Conservation (phyloP, 192 early-diverging fungal species). For the Borealophlyctis nickersoniae region DNA sequence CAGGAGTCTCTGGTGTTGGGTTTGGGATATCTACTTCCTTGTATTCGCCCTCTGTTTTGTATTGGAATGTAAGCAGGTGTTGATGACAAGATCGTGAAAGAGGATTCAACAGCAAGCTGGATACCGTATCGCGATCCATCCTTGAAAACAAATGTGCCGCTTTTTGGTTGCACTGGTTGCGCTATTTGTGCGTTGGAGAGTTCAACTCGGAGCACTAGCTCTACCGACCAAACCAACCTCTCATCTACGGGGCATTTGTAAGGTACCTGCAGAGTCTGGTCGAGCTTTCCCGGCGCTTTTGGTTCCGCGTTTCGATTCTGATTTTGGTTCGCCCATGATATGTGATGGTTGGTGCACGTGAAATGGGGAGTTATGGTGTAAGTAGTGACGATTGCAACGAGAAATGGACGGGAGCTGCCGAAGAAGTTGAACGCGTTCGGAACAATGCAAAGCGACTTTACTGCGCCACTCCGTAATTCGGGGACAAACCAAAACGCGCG, state of each 20-base stretch:
- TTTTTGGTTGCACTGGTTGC: conserved; percentile 12
- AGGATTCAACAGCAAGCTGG: not conserved
- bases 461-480: too few species aligned
- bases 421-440: too few species aligned
- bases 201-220: not conserved
- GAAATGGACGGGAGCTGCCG: too few species aligned
- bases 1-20: not conserved
- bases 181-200: not conserved
- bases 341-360: not conserved
- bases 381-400: too few species aligned
- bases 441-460: too few species aligned
- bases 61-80: not conserved
- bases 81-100: not conserved
- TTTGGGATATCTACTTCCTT: conserved; percentile 6
- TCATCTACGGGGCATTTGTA: not conserved
- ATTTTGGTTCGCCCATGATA: not conserved
- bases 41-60: conserved; percentile 30
- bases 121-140: conserved; percentile 39
- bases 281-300: conserved; percentile 14
- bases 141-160: conserved; percentile 33
- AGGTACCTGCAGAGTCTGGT: conserved; percentile 14
- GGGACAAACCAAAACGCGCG: too few species aligned
- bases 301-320: not conserved
- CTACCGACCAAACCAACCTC: too few species aligned
- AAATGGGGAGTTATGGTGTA: not conserved